Base-by-base conservation (phyloP, 345 rosid genomes). In the Aethionema arabicum region DNA sequence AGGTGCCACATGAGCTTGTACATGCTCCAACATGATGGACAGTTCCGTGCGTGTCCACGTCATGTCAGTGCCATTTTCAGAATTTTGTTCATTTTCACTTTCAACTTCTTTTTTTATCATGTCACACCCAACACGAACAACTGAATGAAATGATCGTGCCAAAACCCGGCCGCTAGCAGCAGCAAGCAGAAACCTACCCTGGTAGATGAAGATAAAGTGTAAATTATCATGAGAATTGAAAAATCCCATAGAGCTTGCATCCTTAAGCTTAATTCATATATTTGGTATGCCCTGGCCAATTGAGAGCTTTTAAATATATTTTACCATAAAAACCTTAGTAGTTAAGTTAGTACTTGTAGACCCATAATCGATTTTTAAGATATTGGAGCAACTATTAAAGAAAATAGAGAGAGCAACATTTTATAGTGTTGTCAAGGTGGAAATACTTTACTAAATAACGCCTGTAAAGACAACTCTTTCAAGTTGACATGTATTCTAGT, bases 1-100 rank as follows among this genome's bases (percentile, higher is more conserved):
- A 4, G 99, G 99, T 70, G 99, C 97, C 66, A 93, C 99, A 73
- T 93, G 99, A 74, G 97, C 99, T 77, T 93, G 99, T 53, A 93
- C 99, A 74, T 77, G 88, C 79, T 87, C 92, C 84, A 93, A 68
- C 99, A 93, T 93, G 66, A 93, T 96, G 39, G 99, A 93, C 43
- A 84, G 79, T 74, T 93, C 96, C 82, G 65, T 90, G 57, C 83
- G 88, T 66, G 83, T 93, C 90, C 91, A 87, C 12, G 90, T 81
- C 97, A 93, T 82, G 78, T 90, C 92, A 71, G 93, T 95, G 57
- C 79, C 83, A 77, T 37, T 64, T 67, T 93, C 99, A 63, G 85
- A 85, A 62, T 75, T 73, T 8, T 75, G 83, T 38, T 72, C 80
- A 63, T 80, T 70, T 74, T 66, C 86, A 44, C 69, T 72, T 59